Conservation (phyloP, 495 filamentous ascomycete genomes). For the Margaritispora aquatica region DNA sequence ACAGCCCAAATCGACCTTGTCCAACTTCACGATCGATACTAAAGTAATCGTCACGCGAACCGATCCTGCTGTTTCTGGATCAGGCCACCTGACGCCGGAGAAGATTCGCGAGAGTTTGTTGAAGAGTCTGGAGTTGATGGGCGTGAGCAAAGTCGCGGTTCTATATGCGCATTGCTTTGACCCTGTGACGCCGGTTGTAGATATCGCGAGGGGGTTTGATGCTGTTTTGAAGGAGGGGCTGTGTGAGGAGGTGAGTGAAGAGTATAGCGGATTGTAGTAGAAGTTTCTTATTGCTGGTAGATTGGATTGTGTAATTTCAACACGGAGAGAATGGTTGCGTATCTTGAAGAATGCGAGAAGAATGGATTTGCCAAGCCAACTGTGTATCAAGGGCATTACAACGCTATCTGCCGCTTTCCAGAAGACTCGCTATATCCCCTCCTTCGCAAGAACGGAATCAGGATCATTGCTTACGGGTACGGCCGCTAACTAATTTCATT, state of each 20-base stretch:
- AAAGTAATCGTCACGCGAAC: neutral
- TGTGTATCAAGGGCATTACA: constrained; percentile 46
- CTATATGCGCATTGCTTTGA: constrained; percentile 28
- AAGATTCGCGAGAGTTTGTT: constrained; percentile 3
- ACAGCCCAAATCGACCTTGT: neutral
- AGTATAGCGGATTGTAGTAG: too few relatives aligned
- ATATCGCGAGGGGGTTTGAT: constrained; percentile 1
- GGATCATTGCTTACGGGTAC: constrained; percentile 38
- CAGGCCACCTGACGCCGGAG: neutral
- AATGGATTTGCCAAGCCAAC: constrained; percentile 36
- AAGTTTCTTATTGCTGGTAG: neutral
- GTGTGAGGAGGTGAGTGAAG: constrained; percentile 18
- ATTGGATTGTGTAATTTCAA: constrained; percentile 39
- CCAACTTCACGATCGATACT: neutral
- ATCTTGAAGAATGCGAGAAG: constrained; percentile 35
- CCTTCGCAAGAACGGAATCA: constrained; percentile 40
- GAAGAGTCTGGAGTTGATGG: constrained; percentile 18
- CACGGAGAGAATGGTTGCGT: constrained; percentile 33
- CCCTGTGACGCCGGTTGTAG: constrained; percentile 1
- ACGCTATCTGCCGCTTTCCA: constrained; percentile 30
- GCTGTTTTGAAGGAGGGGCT: neutral
- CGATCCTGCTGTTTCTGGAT: neutral
- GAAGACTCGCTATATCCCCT: constrained; percentile 40
- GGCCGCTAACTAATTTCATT: too few relatives aligned
- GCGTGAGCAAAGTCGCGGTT: constrained; percentile 33